Evolutionary conservation across 169 alveolate species (phyloP).

Genomic region (Plasmodium relictum): DNA sequence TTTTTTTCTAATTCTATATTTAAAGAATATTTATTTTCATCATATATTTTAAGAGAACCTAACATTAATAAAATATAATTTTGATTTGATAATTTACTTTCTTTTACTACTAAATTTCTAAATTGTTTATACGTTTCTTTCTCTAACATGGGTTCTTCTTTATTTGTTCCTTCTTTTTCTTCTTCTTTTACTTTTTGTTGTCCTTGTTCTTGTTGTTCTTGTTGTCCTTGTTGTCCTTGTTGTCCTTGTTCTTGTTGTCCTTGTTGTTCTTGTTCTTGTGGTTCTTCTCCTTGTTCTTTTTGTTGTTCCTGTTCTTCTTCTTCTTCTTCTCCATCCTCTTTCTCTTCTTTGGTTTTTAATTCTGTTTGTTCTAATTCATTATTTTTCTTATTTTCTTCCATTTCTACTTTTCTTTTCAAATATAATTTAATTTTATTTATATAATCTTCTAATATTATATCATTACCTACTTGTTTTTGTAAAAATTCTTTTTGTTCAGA

Average conservation of each 20-base stretch:
- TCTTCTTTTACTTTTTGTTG: background rate
- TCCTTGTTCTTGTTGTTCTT: background rate
- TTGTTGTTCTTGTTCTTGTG: background rate
- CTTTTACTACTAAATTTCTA: constrained; percentile 16
- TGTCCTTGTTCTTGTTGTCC: background rate
- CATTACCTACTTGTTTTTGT: constrained; percentile 46
- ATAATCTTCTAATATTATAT: constrained; percentile 38
- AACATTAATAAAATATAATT: constrained; percentile 39
- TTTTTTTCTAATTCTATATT: constrained; percentile 38
- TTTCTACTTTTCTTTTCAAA: constrained; percentile 23
- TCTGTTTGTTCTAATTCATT: background rate
- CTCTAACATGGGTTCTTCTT: constrained; percentile 2
- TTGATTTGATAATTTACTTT: constrained; percentile 26
- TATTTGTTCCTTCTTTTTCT: background rate
- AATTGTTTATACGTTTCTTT: constrained; percentile 28
- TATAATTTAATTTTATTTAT: constrained; percentile 19
- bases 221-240: background rate
- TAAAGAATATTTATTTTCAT: constrained; percentile 46
- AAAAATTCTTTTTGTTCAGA: constrained; percentile 30
- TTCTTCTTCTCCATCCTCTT: background rate
- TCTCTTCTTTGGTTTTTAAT: background rate
- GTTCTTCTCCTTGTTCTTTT: constrained; percentile 1
- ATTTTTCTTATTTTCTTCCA: constrained; percentile 3
- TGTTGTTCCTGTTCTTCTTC: constrained; percentile 16
- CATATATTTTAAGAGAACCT: constrained; percentile 23